Base-by-base conservation (phyloP, 805 yeast species). In the Diddensiella transvaalensis region DNA sequence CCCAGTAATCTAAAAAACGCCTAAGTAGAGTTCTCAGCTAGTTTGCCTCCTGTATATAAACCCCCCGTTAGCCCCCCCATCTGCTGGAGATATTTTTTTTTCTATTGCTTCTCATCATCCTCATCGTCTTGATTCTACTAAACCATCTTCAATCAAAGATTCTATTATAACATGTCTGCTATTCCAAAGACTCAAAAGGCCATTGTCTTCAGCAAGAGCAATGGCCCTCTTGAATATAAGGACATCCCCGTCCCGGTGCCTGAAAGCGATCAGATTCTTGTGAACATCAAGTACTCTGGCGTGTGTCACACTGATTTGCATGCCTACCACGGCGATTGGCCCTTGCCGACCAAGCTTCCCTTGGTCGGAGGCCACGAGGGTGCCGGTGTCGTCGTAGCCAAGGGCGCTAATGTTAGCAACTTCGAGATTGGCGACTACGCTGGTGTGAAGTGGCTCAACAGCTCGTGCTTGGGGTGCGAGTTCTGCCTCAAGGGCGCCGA, bases 291-390 rank as follows among this genome's bases (percentile, higher is more conserved):
- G 72, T 87, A 82, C 76, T 80, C 95, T 22, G 96, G 96, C 70
- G 95, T 87, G 49, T 87, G 96, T 72, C 96, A 89, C 76, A 87
- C 96, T 32, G 96, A 87, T 65, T 78, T 88, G 67, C 96, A 88
- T 74, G 95, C 95, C 48, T 86, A 93, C 90, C 80, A 85, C 66
- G 95, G 95, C 63, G 96, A 88, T 72, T 87, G 95, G 95, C 93
- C 95, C 44, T 73, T 84, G 67, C 78, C 71, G 55, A 78, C 83
- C 56, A 83, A 82, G 65, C 73, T 83, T 52, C 91, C 93, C 21
- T 72, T 85, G 58, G 89, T 85, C 43, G 93, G 93, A 55, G 95
- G 95, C 60, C 95, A 86, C 71, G 95, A 86, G 71, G 95, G 93
- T 71, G 90, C 91, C 23, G 95, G 95, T 65, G 77, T 78, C 44